phyloP scores from a whole-genome alignment of 345 rosid genomes.

The Lepidium sativum region DNA sequence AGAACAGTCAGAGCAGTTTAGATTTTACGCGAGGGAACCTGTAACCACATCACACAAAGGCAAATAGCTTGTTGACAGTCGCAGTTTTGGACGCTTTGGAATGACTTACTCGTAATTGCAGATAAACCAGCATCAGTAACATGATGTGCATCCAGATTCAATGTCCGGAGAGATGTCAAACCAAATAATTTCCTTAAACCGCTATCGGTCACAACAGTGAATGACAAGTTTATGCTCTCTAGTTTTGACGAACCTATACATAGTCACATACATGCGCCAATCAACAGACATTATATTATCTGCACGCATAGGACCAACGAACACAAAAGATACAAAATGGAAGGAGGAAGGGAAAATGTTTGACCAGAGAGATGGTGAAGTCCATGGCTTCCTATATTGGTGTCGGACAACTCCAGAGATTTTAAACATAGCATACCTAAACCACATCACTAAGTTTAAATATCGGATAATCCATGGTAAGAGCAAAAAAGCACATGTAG shows the following conservation, averaged over 20 bases:
- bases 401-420: slow-evolving; percentile 81
- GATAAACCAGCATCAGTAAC: slow-evolving; percentile 89
- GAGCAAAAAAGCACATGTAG: neutral
- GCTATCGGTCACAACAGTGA: slow-evolving; percentile 58
- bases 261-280: neutral
- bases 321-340: neutral
- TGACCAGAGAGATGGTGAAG: slow-evolving; percentile 74
- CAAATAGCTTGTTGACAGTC: neutral
- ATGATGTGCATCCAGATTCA: slow-evolving; percentile 74
- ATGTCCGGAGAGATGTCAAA: slow-evolving; percentile 63
- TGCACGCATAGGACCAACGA: neutral
- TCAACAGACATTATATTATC: neutral
- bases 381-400: slow-evolving; percentile 67
- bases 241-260: slow-evolving; percentile 55
- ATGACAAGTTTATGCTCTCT: slow-evolving; percentile 78
- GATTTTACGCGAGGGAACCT: neutral
- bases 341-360: slow-evolving; percentile 17
- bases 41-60: neutral
- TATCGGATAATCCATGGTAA: neutral
- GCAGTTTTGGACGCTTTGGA: neutral
- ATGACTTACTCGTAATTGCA: slow-evolving; percentile 63
- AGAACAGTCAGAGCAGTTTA: neutral
- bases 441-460: neutral
- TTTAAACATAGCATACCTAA: slow-evolving; percentile 59
- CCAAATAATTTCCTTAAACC: slow-evolving; percentile 69